These are phyloP conservation scores for Camellia lanceoleosa DNA, from an alignment of 148 eudicot species.

Conservation along the genomic window DNA sequence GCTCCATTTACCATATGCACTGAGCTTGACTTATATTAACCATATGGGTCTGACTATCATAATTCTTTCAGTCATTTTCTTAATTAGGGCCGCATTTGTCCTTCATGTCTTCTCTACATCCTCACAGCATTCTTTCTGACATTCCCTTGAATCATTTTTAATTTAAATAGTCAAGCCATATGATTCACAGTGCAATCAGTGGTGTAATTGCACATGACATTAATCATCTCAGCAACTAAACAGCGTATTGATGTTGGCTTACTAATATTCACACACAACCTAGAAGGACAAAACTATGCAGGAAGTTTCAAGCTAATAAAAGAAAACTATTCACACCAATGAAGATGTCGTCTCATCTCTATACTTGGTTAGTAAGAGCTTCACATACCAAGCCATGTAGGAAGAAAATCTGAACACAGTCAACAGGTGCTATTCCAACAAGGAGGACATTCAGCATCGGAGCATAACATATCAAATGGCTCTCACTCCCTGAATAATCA, in stretches of 20 bases:
- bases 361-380: slow-evolving; percentile 9
- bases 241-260: neutral
- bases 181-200: neutral
- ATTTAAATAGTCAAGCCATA: neutral
- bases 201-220: neutral
- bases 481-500: slow-evolving; percentile 51
- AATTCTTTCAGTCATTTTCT: neutral
- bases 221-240: neutral
- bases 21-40: neutral
- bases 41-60: neutral
- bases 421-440: slow-evolving; percentile 81
- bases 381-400: slow-evolving; percentile 86
- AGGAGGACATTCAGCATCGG: slow-evolving; percentile 88
- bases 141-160: neutral
- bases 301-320: slow-evolving; percentile 4
- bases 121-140: slow-evolving; percentile 6
- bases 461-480: slow-evolving; percentile 73
- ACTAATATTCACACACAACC: neutral
- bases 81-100: neutral
- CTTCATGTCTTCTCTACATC: neutral
- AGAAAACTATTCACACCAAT: neutral
- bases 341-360: neutral
- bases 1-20: neutral
- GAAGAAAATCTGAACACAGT: slow-evolving; percentile 89
- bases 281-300: neutral